Percentiles rank a stretch among this genome's conserved stretches.
Conservation (phyloP, 805 yeast species). For the Yamadazyma takamatsuzukensis region DNA sequence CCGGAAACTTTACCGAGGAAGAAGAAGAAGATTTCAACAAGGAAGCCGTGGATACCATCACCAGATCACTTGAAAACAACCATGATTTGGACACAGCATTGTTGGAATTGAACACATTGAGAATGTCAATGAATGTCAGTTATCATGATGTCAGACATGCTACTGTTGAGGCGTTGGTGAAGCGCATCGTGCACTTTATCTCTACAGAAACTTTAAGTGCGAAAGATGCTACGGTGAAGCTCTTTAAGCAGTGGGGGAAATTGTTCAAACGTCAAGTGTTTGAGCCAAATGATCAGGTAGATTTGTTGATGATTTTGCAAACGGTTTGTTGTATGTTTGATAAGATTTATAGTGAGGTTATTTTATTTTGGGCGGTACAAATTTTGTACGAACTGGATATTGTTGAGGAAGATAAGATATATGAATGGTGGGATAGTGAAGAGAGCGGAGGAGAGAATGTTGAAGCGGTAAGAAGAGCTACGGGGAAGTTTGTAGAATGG, state of each 20-base stretch:
- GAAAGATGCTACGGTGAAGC: slow-evolving; percentile 71
- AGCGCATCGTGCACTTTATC: slow-evolving; percentile 68
- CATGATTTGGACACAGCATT: slow-evolving; percentile 93
- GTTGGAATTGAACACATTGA: slow-evolving; percentile 84
- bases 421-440: slow-evolving; percentile 72
- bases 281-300: slow-evolving; percentile 72
- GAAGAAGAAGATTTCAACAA: slow-evolving; percentile 77
- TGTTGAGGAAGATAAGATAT: slow-evolving; percentile 74
- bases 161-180: slow-evolving; percentile 67
- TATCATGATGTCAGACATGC: slow-evolving; percentile 90
- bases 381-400: slow-evolving; percentile 79
- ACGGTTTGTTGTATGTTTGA: slow-evolving; percentile 32
- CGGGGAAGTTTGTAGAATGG: slow-evolving; percentile 83
- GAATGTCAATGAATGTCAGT: slow-evolving; percentile 96
- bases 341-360: slow-evolving; percentile 43
- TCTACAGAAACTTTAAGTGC: slow-evolving; percentile 73
- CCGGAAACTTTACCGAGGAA: slow-evolving; percentile 24
- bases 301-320: slow-evolving; percentile 56
- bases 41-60: slow-evolving; percentile 93
- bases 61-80: slow-evolving; percentile 85
- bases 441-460: slow-evolving; percentile 38
- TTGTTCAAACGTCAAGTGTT: slow-evolving; percentile 83
- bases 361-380: slow-evolving; percentile 50
- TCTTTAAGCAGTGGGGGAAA: slow-evolving; percentile 79
- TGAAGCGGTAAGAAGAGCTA: slow-evolving; percentile 48